phyloP scores from a whole-genome alignment of 306 rosid genomes.

The Alnus glutinosa region DNA sequence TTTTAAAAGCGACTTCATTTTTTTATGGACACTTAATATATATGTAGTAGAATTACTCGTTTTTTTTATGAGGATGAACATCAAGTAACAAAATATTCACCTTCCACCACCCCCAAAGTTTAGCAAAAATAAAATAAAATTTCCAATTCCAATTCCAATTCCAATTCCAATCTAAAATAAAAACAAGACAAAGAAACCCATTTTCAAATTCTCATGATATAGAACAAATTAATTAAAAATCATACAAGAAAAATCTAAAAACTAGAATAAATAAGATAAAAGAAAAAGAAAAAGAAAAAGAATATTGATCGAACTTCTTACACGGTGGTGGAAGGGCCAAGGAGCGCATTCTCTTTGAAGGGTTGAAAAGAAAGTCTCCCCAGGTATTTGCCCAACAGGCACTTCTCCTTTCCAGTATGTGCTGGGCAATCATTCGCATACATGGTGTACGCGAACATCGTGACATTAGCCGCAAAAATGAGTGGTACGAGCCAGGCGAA shows the following conservation, averaged over 20 bases:
- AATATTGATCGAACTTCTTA: slow-evolving; percentile 29
- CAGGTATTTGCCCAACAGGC: slow-evolving; percentile 41
- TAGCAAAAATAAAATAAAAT: no score
- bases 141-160: no score
- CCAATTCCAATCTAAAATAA: no score
- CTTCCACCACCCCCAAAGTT: no score
- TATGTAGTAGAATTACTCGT: no score
- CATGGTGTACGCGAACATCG: slow-evolving; percentile 57
- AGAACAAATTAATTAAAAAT: no score
- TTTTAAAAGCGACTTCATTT: no score
- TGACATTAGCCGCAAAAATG: slow-evolving; percentile 44
- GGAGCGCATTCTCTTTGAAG: slow-evolving; percentile 60
- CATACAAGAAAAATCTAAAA: neutral
- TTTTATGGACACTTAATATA: no score
- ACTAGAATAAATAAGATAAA: neutral
- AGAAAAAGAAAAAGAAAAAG: slow-evolving; percentile 1
- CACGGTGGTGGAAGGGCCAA: slow-evolving; percentile 71
- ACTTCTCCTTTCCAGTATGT: slow-evolving; percentile 1
- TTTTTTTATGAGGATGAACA: neutral
- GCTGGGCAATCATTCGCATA: slow-evolving; percentile 71
- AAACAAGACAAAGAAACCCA: neutral
- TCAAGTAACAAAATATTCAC: neutral
- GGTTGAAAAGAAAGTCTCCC: slow-evolving; percentile 82
- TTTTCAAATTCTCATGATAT: neutral
- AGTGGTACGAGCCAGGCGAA: slow-evolving; percentile 72